phyloP scores from a whole-genome alignment of 306 rosid genomes.

The Quercus berberidifolia region DNA sequence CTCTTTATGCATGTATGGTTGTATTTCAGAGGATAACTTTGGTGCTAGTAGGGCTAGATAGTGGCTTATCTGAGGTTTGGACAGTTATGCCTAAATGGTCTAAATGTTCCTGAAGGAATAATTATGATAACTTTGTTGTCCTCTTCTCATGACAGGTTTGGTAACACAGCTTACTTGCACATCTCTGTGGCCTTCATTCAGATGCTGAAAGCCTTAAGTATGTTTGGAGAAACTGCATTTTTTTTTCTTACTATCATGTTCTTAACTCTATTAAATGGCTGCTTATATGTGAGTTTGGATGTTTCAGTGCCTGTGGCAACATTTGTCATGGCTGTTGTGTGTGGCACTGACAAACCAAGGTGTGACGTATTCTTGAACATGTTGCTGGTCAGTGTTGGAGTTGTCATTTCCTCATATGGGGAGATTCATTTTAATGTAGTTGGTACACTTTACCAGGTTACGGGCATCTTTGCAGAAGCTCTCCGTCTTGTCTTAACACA shows the following conservation, averaged over 20 bases:
- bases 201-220: conserved; percentile 98
- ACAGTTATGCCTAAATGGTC: neutral
- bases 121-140: neutral
- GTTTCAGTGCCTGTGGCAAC: conserved; percentile 97
- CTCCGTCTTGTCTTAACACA: conserved; percentile 93
- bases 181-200: conserved; percentile 99
- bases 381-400: conserved; percentile 98
- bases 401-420: conserved; percentile 89
- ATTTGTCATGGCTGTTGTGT: conserved; percentile 75
- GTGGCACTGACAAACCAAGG: conserved; percentile 89
- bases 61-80: neutral
- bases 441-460: conserved; percentile 92
- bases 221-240: conserved; percentile 28
- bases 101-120: neutral
- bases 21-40: neutral
- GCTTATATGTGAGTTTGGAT: conserved; percentile 20
- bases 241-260: neutral
- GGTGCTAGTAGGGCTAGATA: neutral
- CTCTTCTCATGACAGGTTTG: conserved; percentile 61
- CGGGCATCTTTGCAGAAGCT: conserved; percentile 95
- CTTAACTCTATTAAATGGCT: conserved; percentile 1
- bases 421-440: conserved; percentile 88
- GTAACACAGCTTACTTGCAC: conserved; percentile 93
- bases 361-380: conserved; percentile 91
- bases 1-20: neutral